phyloP scores from a whole-genome alignment of 2,329 filamentous ascomycete genomes.

The Pseudopithomyces chartarum region DNA sequence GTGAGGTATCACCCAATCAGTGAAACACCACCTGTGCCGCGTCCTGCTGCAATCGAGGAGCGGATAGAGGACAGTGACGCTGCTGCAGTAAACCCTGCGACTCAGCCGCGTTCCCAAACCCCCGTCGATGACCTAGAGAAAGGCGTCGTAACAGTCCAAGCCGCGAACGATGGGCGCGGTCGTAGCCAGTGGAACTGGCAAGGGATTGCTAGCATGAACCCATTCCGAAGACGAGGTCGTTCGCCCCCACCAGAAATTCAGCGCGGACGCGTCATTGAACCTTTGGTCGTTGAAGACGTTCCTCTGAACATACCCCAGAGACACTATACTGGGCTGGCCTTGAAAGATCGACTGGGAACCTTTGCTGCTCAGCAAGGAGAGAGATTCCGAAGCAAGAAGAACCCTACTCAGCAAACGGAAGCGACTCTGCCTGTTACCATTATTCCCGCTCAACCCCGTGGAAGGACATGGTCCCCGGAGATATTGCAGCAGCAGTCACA shows the following conservation, averaged over 20 bases:
- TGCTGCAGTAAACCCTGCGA: conserved; percentile 7
- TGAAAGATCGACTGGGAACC: conserved; percentile 53
- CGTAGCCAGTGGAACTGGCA: conserved; percentile 53
- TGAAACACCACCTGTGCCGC: conserved; percentile 39
- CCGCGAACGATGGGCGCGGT: conserved; percentile 13
- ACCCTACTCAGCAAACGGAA: conserved; percentile 39
- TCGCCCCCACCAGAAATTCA: conserved; percentile 66
- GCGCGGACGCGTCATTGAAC: conserved; percentile 57
- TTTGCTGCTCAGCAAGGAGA: conserved; percentile 57
- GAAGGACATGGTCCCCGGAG: conserved; percentile 60
- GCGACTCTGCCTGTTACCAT: conserved; percentile 61
- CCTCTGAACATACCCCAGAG: conserved; percentile 46
- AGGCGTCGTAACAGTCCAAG: conserved; percentile 23
- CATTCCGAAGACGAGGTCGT: conserved; percentile 62
- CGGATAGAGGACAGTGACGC: conserved; percentile 14
- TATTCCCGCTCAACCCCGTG: conserved; percentile 63
- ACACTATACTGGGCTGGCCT: conserved; percentile 50
- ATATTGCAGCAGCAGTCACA: conserved; percentile 31
- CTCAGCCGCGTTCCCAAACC: conserved; percentile 8
- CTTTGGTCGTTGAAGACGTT: conserved; percentile 43
- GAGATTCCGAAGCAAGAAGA: conserved; percentile 47
- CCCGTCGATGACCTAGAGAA: conserved; percentile 34
- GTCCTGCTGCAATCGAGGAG: conserved; percentile 22
- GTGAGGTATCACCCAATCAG: conserved; percentile 65
- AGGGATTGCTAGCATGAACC: conserved; percentile 55